These are phyloP conservation scores for Plasmodium inui DNA, from an alignment of 169 alveolate genomes.

Conservation along the genomic window DNA sequence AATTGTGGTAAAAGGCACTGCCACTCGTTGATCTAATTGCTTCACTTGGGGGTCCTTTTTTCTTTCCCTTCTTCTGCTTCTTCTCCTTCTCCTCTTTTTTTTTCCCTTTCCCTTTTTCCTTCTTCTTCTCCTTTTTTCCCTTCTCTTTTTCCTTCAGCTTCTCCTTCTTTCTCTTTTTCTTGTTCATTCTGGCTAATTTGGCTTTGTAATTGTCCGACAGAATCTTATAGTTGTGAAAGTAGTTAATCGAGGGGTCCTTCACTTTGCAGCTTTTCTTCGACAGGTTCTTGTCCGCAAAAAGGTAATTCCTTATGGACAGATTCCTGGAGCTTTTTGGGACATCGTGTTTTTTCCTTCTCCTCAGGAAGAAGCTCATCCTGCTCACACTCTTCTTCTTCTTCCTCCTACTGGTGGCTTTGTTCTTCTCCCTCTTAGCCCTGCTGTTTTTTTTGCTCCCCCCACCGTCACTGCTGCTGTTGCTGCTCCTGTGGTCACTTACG, in stretches of 20 bases:
- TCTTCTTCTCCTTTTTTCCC: not conserved
- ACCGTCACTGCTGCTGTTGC: not conserved
- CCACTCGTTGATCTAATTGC: not conserved
- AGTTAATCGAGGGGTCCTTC: not conserved
- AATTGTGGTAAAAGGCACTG: not conserved
- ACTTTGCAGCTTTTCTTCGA: not conserved
- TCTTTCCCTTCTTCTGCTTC: not conserved
- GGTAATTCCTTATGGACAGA: not conserved
- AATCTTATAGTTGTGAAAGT: conserved; percentile 8
- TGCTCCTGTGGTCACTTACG: not conserved
- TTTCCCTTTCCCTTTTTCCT: too few species aligned
- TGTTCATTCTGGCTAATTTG: not conserved
- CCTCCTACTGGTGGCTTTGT: not conserved
- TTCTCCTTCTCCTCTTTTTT: not conserved
- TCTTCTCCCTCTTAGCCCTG: not conserved
- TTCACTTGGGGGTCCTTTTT: not conserved
- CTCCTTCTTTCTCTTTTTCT: not conserved
- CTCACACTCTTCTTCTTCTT: not conserved
- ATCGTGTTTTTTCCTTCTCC: not conserved
- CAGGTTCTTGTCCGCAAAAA: conserved; percentile 1
- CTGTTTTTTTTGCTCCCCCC: not conserved
- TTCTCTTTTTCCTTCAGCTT: not conserved
- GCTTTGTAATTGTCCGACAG: not conserved
- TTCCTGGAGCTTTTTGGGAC: not conserved
- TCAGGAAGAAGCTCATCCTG: not conserved